phyloP scores from a whole-genome alignment of 164 flowering plant species.

The Kalanchoe fedtschenkoi region DNA sequence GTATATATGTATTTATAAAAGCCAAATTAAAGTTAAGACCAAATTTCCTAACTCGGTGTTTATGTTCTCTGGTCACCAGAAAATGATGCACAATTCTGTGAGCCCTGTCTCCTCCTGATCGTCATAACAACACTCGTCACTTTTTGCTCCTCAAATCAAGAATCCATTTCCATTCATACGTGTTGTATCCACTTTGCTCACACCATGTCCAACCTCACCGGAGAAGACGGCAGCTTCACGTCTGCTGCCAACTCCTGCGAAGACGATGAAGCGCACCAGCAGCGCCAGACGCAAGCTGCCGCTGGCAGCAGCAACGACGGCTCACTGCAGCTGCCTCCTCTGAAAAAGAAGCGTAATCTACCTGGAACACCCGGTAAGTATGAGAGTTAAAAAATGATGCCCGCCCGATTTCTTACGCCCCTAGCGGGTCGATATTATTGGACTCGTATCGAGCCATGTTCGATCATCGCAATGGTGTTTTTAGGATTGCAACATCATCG shows the following conservation, averaged over 20 bases:
- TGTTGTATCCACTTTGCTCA: neutral
- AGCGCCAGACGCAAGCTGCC: conserved; percentile 15
- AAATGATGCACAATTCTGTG: conserved; percentile 6
- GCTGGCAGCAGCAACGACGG: conserved; percentile 31
- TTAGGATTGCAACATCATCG: neutral
- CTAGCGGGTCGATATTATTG: neutral
- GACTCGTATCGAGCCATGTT: neutral
- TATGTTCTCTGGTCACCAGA: neutral
- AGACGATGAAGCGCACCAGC: conserved; percentile 34
- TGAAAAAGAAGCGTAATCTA: conserved; percentile 67
- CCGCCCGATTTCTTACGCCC: neutral
- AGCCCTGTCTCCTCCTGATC: neutral
- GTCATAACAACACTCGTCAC: neutral
- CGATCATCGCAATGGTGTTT: neutral
- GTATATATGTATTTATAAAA: neutral
- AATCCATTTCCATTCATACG: neutral
- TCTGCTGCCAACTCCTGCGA: conserved; percentile 37
- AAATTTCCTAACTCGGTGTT: conserved; percentile 1
- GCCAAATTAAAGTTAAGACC: conserved; percentile 1
- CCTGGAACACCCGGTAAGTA: conserved; percentile 89
- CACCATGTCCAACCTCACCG: conserved; percentile 58
- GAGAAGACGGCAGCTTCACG: conserved; percentile 66
- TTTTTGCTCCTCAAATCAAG: too few species aligned
- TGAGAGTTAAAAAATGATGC: too few species aligned
- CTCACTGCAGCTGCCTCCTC: conserved; percentile 23